Evolutionary conservation across 1,284 basidiomycete genomes (phyloP), one percentile per base, ranked within the genome.

Genomic region (Papiliotrema fonsecae): DNA sequence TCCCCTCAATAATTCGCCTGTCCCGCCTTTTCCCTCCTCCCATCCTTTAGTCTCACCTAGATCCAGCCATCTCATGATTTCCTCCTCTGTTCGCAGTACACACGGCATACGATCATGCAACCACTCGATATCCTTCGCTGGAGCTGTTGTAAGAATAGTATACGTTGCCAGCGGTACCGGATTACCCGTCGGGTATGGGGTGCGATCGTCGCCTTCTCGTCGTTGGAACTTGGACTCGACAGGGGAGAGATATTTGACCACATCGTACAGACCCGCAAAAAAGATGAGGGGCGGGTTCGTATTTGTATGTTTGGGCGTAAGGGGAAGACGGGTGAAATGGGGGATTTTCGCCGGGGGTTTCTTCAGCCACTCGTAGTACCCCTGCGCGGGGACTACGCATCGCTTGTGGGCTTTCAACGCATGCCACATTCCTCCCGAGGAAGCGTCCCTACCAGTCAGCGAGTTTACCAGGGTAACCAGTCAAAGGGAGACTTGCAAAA

Each of bases 41-140:
- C 78, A 6, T 71, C 64, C 88, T 85, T 90, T 21, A 78, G 77
- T 2, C 79, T 78, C 9, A 78, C 81, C 11, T 82, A 85, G 54
- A 65, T 93, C 86, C 10, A 97, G 79, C 93, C 93, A 97, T 21
- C 70, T 67, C 11, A 77, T 65, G 32, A 92, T 75, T 6, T 86
- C 83, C 4, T 81, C 77, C 39, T 76, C 64, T 1, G 77, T 77
- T 2, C 81, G 77, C 2, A 97, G 79, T 43, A 97, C 86, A 44
- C 92, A 87, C 3, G 93, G 93, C 76, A 94, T 92, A 16, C 93
- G 83, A 62, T 94, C 88, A 69, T 97, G 93, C 27, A 94, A 76
- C 85, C 87, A 91, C 10, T 76, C 74, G 47, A 88, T 77, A 10
- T 82, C 78, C 48, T 79, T 78, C 62, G 79, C 80, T 1, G 87